These are phyloP conservation scores for Acrocalymma vagum DNA, from an alignment of 2,329 filamentous ascomycete genomes.

Conservation along the genomic window DNA sequence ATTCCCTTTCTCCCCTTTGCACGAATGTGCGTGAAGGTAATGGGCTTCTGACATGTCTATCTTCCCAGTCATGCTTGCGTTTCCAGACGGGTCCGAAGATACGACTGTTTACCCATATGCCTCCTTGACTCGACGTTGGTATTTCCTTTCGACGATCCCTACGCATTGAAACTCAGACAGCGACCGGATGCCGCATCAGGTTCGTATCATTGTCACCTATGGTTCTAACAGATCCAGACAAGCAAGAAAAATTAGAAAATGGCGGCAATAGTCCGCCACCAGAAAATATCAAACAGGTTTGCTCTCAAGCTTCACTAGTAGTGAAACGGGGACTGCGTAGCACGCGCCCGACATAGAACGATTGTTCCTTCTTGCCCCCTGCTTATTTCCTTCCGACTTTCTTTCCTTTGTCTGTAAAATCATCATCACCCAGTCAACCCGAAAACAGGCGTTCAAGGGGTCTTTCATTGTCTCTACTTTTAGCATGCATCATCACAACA, in stretches of 20 bases:
- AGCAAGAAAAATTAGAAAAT: slow-evolving; percentile 38
- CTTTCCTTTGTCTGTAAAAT: slow-evolving; percentile 8
- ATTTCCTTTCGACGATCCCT: neutral
- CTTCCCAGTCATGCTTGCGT: slow-evolving; percentile 34
- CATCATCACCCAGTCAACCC: slow-evolving; percentile 9
- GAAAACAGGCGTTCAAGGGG: slow-evolving; percentile 5
- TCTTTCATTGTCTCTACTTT: slow-evolving; percentile 14
- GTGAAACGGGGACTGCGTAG: neutral
- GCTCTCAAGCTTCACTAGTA: neutral
- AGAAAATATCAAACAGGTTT: slow-evolving; percentile 20
- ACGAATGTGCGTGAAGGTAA: slow-evolving; percentile 17
- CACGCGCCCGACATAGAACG: too few relatives aligned
- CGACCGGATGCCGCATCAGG: slow-evolving; percentile 15
- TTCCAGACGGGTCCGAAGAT: slow-evolving; percentile 17
- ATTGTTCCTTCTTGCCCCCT: too few relatives aligned
- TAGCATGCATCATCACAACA: slow-evolving; percentile 14
- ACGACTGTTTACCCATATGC: slow-evolving; percentile 14
- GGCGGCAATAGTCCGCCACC: slow-evolving; percentile 8
- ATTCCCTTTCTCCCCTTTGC: slow-evolving; percentile 15
- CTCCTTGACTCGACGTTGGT: slow-evolving; percentile 13
- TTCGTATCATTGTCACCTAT: slow-evolving; percentile 22
- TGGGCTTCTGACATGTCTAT: slow-evolving; percentile 32
- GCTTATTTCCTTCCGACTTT: slow-evolving; percentile 2
- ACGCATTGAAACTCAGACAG: slow-evolving; percentile 5
- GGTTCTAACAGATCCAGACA: slow-evolving; percentile 32